Evolutionary conservation across 2,329 filamentous ascomycete species (phyloP).

Genomic region (Colletotrichum falcatum): DNA sequence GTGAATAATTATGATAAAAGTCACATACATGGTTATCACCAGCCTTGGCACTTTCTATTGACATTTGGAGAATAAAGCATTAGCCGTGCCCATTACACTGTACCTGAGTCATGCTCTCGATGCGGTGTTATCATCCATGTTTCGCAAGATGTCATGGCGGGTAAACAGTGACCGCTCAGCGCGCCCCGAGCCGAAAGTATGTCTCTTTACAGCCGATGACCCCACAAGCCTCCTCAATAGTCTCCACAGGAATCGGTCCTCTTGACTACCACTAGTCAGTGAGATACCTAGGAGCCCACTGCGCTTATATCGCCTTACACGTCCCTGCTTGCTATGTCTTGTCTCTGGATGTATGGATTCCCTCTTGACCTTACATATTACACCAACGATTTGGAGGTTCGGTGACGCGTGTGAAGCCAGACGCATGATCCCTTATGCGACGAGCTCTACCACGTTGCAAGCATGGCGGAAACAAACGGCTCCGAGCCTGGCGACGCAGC

Average conservation of each 20-base stretch:
- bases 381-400: not conserved
- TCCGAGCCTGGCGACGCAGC: not conserved
- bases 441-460: not conserved
- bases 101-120: not conserved
- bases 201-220: not conserved
- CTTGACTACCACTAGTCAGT: not conserved
- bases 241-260: not conserved
- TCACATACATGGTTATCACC: fast-evolving
- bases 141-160: slow-evolving; percentile 15
- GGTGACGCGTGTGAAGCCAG: no score
- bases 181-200: slow-evolving; percentile 10
- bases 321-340: not conserved
- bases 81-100: no score
- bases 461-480: slow-evolving; percentile 14
- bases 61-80: not conserved
- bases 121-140: not conserved
- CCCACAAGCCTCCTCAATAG: slow-evolving; percentile 14
- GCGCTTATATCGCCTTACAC: not conserved
- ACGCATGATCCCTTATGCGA: no score
- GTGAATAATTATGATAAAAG: not conserved
- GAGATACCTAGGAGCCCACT: not conserved
- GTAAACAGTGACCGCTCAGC: not conserved
- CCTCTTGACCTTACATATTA: not conserved
- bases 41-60: not conserved
- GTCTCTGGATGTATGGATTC: not conserved